Conservation (phyloP, 768 basidiomycete species). For the Kwoniella newhampshirensis region DNA sequence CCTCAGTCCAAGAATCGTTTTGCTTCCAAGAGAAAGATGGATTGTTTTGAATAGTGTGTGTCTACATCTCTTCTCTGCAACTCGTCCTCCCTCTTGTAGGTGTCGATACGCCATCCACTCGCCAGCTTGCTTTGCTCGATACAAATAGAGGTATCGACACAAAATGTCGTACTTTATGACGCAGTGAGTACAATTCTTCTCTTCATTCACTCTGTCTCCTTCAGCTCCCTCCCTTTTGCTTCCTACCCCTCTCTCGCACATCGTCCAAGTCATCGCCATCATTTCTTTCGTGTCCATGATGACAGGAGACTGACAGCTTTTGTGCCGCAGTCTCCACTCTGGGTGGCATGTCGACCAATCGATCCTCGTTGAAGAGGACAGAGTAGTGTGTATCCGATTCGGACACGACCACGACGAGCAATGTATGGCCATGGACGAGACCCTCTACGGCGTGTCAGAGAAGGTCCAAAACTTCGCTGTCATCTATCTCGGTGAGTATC, state of each 20-base stretch:
- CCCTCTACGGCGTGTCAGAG: constrained; percentile 84
- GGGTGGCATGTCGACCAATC: constrained; percentile 97
- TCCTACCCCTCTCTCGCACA: background rate
- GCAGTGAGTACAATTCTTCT: constrained; percentile 36
- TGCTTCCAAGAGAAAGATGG: too few species aligned
- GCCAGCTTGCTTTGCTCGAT: too few species aligned
- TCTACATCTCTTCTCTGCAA: too few species aligned
- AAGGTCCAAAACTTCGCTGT: constrained; percentile 99
- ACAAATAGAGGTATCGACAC: background rate
- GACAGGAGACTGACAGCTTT: background rate
- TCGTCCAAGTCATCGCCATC: background rate
- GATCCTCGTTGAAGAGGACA: constrained; percentile 95
- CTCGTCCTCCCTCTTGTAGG: too few species aligned
- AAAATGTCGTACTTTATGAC: constrained; percentile 54
- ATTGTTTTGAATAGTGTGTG: too few species aligned
- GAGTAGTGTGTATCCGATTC: constrained; percentile 90
- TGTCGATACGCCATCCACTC: too few species aligned
- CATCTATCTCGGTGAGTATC: constrained; percentile 67
- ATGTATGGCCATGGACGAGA: constrained; percentile 99
- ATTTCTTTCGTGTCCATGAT: background rate
- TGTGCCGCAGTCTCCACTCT: constrained; percentile 41
- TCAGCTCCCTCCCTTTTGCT: background rate
- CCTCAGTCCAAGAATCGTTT: too few species aligned
- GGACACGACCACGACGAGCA: constrained; percentile 90
- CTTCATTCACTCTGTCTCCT: background rate